Conservation (phyloP, 2,329 filamentous ascomycete species). For the Xylariomycetidae sp. region DNA sequence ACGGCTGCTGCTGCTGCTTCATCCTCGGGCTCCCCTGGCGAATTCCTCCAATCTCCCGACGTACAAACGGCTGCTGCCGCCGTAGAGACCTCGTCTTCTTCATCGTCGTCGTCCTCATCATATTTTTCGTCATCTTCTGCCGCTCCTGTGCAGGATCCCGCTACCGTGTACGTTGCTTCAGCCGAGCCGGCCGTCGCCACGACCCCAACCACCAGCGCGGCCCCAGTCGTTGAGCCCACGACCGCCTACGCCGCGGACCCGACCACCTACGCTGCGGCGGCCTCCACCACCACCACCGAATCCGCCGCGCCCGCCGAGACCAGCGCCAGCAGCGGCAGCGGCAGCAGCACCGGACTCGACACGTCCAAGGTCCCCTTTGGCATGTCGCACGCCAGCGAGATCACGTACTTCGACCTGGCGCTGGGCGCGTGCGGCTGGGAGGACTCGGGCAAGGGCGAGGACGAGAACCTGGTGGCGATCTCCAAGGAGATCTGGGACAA, state of each 20-base stretch:
- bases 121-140: conserved; percentile 2
- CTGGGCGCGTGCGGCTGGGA: conserved; percentile 64
- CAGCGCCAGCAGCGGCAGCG: conserved; percentile 17
- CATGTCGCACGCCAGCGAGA: conserved; percentile 50
- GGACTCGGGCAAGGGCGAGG: conserved; percentile 50
- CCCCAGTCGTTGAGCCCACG: conserved; percentile 9
- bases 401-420: conserved; percentile 71
- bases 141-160: neutral
- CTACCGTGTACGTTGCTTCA: conserved; percentile 3
- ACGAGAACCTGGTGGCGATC: conserved; percentile 64
- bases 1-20: conserved; percentile 7
- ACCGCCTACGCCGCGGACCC: conserved; percentile 12
- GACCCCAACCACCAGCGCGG: conserved; percentile 12
- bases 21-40: conserved; percentile 19
- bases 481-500: conserved; percentile 44
- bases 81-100: conserved; percentile 11
- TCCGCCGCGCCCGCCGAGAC: conserved; percentile 13
- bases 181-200: conserved; percentile 15
- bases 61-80: conserved; percentile 15
- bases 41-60: conserved; percentile 31
- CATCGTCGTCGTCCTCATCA: conserved; percentile 7
- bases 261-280: conserved; percentile 6
- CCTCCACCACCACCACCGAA: conserved; percentile 4
- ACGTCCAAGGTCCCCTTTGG: conserved; percentile 17
- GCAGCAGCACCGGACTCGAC: conserved; percentile 26